Evolutionary conservation across 1,284 basidiomycete genomes (phyloP), one percentile per base, ranked within the genome.

Genomic region (Porodaedalea pini): DNA sequence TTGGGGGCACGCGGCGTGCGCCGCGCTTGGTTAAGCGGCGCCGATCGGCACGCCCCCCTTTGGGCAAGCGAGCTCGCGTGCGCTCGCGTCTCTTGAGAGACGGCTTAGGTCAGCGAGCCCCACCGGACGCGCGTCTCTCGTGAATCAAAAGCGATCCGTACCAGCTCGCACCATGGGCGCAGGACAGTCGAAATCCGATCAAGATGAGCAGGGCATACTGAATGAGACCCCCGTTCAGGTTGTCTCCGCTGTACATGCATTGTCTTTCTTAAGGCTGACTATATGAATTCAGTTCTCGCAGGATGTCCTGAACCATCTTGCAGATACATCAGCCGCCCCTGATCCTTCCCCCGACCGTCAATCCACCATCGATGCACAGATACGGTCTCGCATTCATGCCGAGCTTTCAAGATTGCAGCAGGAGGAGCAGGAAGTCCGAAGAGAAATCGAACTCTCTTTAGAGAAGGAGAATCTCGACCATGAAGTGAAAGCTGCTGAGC

Each of bases 391-490:
- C 43, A 92, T 92, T 61, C 76, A 83, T 50, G 73, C 74, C 37
- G 88, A 90, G 68, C 71, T 90, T 8, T 71, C 76, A 44, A 78
- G 77, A 48, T 73, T 92, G 61, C 82, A 79, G 43, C 73, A 76
- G 39, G 81, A 88, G 64, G 89, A 90, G 67, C 81, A 84, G 62
- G 69, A 73, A 21, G 83, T 91, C 3, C 79, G 78, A 41, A 71
- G 74, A 53, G 80, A 89, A 69, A 89, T 92, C 49, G 83, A 88
- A 65, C 71, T 67, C 37, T 86, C 85, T 2, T 73, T 92, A 37
- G 86, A 90, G 73, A 86, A 84, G 72, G 89, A 92, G 73, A 92
- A 91, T 69, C 69, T 91, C 47, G 86, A 90, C 69, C 77, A 78
- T 57, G 90, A 91, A 70, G 76, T 74, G 61, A 74, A 73, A 21